Evolutionary conservation across 805 yeast species (phyloP), one percentile per base, ranked within the genome.

Genomic region (Isabelozyma gotoi): DNA sequence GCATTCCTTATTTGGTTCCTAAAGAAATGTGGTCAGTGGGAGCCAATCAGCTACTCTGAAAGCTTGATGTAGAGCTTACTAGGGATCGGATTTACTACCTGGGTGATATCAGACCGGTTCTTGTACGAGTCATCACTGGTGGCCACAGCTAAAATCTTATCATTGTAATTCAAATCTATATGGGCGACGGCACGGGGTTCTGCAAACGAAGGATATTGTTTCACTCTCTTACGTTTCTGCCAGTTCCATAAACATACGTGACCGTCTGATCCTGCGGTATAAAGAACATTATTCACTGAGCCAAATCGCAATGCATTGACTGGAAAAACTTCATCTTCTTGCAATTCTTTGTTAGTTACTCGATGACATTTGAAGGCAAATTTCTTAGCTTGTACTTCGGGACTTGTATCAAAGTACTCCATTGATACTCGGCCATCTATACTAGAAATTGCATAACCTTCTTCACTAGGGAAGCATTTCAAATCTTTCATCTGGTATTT

Each of bases 331-430:
- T 76, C 60, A 45, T 81, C 87, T 7, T 68, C 66, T 35, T 71
- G 78, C 3, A 65, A 51, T 2, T 44, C 40, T 36, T 58, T 53
- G 40, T 72, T 68, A 36, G 70, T 60, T 19, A 49, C 43, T 24
- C 96, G 65, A 60, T 89, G 97, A 47, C 96, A 84, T 55, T 88
- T 81, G 71, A 89, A 89, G 0, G 96, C 92, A 60, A 83, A 90
- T 43, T 80, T 77, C 44, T 69, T 64, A 40, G 66, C 76, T 45
- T 65, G 72, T 3, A 56, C 55, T 36, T 65, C 64, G 2, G 73
- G 69, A 3, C 73, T 60, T 3, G 79, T 75, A 42, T 81, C 79
- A 42, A 83, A 78, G 52, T 73, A 82, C 48, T 88, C 92, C 19
- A 88, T 77, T 0, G 90, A 82, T 1, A 85, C 89, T 20, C 95